Evolutionary conservation across 805 yeast genomes (phyloP), one percentile per base, ranked within the genome.

Genomic region (Barnettozyma populi): DNA sequence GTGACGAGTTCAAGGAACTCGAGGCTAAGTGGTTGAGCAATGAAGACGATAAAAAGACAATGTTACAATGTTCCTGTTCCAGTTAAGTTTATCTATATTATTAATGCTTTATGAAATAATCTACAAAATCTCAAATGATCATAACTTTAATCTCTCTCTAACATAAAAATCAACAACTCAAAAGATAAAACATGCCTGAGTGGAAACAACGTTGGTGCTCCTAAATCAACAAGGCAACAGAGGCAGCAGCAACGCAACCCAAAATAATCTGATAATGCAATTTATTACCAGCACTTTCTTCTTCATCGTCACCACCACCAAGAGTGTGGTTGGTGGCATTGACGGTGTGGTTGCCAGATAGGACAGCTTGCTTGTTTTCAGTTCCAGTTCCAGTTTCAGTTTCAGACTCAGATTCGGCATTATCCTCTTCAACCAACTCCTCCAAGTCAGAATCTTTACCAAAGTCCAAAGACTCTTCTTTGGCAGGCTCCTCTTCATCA

Each of bases 41-140:
- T 36, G 76, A 79, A 11, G 74, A 79, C 2, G 74, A 70, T 8
- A 71, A 71, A 1, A 74, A 71, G 47, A 70, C 80, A 20, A 88
- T 86, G 84, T 64, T 74, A 36, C 90, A 82, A 59, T 84, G 92
- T 60, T 79, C 90, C 41, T 90, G 97, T 62, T 78, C 88, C 2
- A 67, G 71, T 41, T 52, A 2, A 67, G 71, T 41, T 52, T 36
- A 35, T 25, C 14, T 25, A 37, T 21, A 9, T 10, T 37, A 4
- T 41, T 19, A 23, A 21, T 10, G 8, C 2, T 29, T 13, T 34
- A 21, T 10, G 21, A 43, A 24, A 36, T 43, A 8, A 29, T 29
- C 32, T 29, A 29, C 32, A 29, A 9, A 29, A 9, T 16, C n/a
- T 29, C n/a, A 29, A 29, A 29, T 29, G 16, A 29, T 16, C 32